Evolutionary conservation across 2,329 filamentous ascomycete species (phyloP).

Genomic region (Myriosclerotinia scirpicola): DNA sequence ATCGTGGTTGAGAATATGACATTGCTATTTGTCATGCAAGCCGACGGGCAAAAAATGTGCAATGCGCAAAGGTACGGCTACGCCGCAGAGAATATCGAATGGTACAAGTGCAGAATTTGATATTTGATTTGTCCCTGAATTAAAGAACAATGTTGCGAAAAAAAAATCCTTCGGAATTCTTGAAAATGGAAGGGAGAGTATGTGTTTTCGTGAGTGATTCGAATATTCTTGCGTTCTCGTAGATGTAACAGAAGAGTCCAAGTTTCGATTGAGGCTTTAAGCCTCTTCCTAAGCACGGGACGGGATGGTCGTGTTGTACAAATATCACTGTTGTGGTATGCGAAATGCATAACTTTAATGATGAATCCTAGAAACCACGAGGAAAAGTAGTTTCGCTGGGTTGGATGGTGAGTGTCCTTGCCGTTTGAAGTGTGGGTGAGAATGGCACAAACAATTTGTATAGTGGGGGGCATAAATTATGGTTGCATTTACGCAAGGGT

Average conservation of each 20-base stretch:
- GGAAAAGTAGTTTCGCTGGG: conserved; percentile 17
- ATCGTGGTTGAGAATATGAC: conserved; percentile 7
- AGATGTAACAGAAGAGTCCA: conserved; percentile 8
- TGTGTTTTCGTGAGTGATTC: conserved; percentile 18
- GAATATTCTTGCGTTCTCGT: conserved; percentile 13
- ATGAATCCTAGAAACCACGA: conserved; percentile 22
- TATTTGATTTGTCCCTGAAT: conserved; percentile 5
- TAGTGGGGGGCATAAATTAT: conserved; percentile 13
- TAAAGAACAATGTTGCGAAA: not conserved
- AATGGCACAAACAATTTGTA: not conserved
- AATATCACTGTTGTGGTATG: conserved; percentile 19
- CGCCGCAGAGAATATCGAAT: conserved; percentile 1
- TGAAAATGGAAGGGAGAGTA: not conserved
- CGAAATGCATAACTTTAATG: conserved; percentile 14
- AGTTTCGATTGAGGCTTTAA: conserved; percentile 17
- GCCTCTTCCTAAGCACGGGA: conserved; percentile 18
- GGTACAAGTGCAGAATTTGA: conserved; percentile 11
- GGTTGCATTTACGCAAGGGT: conserved; percentile 19
- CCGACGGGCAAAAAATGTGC: not conserved
- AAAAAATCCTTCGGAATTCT: conserved; percentile 11
- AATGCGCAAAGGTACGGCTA: not conserved
- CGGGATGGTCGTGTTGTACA: conserved; percentile 18
- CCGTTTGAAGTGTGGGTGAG: conserved; percentile 20
- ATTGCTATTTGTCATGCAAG: conserved; percentile 13
- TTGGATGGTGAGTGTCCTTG: conserved; percentile 16